A percentile compares a stretch with the other conserved stretches of the same genome.
Evolutionary conservation across 2,329 filamentous ascomycete genomes (phyloP).

Genomic region (Cercospora zeae-maydis): DNA sequence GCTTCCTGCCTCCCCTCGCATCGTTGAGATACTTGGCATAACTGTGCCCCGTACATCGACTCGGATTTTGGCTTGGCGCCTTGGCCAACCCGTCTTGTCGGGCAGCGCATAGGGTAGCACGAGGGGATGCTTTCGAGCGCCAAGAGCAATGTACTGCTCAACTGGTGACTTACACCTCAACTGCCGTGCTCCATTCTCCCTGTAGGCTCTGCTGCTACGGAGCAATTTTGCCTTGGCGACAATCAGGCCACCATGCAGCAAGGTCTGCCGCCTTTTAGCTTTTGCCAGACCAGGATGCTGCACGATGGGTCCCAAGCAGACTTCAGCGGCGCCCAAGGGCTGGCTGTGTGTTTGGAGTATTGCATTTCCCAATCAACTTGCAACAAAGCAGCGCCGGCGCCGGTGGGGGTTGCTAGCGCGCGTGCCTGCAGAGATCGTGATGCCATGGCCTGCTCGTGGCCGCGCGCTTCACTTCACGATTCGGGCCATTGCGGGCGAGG

Average conservation of each 20-base stretch:
- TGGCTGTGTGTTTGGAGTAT: background rate
- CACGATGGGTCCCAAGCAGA: background rate
- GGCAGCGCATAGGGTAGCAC: background rate
- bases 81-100: background rate
- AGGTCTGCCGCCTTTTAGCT: background rate
- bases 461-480: conserved; percentile 3
- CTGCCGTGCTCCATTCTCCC: background rate
- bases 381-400: background rate
- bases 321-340: background rate
- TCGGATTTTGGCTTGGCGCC: background rate
- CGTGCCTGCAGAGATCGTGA: background rate
- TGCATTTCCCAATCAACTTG: background rate
- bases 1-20: background rate
- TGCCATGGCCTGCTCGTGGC: background rate
- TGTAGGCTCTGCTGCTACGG: background rate
- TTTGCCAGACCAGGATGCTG: background rate
- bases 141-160: background rate
- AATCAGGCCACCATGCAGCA: background rate
- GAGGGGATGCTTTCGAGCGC: background rate
- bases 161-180: background rate
- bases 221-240: background rate
- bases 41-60: background rate
- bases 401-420: background rate
- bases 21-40: too few relatives aligned
- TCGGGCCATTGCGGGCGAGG: background rate